Evolutionary conservation across 495 filamentous ascomycete genomes (phyloP).

Genomic region (Penicillium roqueforti): DNA sequence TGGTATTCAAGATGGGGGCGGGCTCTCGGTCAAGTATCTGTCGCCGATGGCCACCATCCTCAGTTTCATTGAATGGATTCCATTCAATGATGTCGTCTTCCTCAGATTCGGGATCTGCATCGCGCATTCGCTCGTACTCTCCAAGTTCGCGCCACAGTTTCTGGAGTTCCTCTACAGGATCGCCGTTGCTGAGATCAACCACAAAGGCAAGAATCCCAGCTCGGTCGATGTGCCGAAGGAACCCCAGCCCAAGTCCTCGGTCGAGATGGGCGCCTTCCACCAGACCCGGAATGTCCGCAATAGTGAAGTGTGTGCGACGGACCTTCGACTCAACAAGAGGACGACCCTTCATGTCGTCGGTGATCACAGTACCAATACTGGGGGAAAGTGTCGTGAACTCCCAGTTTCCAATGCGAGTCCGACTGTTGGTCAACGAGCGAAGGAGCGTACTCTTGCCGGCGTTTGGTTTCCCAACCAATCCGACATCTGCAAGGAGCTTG

Average conservation of each 20-base stretch:
- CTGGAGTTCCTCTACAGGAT: constrained; percentile 73
- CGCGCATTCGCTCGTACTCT: constrained; percentile 73
- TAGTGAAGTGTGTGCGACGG: constrained; percentile 72
- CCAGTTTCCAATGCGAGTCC: constrained; percentile 88
- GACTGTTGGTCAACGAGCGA: constrained; percentile 77
- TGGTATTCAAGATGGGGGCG: constrained; percentile 18
- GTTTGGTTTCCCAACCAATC: constrained; percentile 90
- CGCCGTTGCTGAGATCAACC: constrained; percentile 73
- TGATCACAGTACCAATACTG: constrained; percentile 89
- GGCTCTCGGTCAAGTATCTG: constrained; percentile 5
- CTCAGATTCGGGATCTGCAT: constrained; percentile 50
- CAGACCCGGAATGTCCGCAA: constrained; percentile 93
- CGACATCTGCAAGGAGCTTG: constrained; percentile 91
- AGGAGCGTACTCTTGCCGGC: constrained; percentile 94
- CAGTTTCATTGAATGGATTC: constrained; percentile 23
- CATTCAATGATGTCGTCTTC: constrained; percentile 32
- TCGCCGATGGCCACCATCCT: constrained; percentile 18
- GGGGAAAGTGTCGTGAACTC: constrained; percentile 94
- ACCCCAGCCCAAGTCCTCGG: constrained; percentile 84
- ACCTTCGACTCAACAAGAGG: constrained; percentile 43
- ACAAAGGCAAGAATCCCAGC: constrained; percentile 92
- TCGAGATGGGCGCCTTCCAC: constrained; percentile 89
- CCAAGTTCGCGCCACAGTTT: constrained; percentile 85
- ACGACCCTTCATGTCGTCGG: constrained; percentile 76
- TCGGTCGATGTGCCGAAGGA: constrained; percentile 90